phyloP scores from a whole-genome alignment of 176 grass and related monocot species.

The Aegilops tauschii region DNA sequence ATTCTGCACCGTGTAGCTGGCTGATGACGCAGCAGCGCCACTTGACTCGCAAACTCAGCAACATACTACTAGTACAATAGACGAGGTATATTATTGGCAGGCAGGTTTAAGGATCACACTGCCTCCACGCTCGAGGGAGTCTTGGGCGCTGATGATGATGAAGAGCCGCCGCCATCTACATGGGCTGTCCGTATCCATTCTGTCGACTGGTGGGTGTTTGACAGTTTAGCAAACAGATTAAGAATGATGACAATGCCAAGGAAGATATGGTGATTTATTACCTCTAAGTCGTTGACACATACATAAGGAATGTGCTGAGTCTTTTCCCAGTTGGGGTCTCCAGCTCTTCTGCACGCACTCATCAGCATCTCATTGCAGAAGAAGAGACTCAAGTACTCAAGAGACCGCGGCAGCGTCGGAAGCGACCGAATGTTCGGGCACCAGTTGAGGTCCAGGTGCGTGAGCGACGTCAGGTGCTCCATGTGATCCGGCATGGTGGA shows the following conservation, averaged over 20 bases:
- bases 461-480: not conserved
- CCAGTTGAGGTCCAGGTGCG: not conserved
- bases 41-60: no score
- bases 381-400: accelerated
- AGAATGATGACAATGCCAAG: not conserved
- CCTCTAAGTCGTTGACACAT: no score
- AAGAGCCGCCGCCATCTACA: no score
- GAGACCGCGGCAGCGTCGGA: not conserved
- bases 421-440: not conserved
- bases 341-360: not conserved
- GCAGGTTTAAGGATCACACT: no score
- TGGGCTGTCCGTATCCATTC: no score
- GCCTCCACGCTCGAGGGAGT: no score
- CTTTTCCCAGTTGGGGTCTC: not conserved
- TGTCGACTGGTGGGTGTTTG: not conserved
- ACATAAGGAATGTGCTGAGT: not conserved
- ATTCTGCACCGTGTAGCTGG: no score
- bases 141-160: no score
- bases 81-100: no score
- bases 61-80: no score
- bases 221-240: not conserved
- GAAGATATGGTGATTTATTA: not conserved
- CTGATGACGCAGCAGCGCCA: no score
- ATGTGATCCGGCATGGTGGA: not conserved
- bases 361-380: not conserved